A percentile compares a stretch with the other conserved stretches of the same genome.
phyloP scores from a whole-genome alignment of 352 stramenopile genomes.

The Pythium biforme region DNA sequence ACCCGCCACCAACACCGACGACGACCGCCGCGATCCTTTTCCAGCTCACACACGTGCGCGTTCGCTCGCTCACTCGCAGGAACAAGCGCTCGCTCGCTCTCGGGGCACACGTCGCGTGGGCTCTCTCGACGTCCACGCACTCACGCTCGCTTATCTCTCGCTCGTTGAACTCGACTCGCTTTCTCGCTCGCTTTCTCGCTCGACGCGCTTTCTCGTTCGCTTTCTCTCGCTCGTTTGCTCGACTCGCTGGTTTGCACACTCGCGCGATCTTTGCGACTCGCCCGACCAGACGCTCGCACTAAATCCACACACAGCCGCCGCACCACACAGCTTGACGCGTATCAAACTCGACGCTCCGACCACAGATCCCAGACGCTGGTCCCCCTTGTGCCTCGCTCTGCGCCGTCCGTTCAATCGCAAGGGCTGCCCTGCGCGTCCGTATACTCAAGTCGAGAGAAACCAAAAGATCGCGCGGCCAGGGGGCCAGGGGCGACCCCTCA shows the following conservation, averaged over 20 bases:
- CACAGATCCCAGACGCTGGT: not conserved
- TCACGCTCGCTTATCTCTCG: not conserved
- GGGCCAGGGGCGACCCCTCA: too few relatives aligned
- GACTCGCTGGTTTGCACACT: slow-evolving; percentile 11
- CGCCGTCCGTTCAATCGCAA: not conserved
- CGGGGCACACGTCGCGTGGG: not conserved
- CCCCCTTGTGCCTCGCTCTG: not conserved
- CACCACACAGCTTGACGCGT: not conserved
- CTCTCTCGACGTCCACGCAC: not conserved
- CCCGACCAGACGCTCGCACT: not conserved
- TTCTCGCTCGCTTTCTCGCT: not conserved
- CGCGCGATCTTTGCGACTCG: slow-evolving; percentile 13
- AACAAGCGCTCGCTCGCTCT: not conserved
- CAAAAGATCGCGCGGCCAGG: not conserved
- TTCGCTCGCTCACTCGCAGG: slow-evolving; percentile 9
- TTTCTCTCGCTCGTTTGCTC: slow-evolving; percentile 10
- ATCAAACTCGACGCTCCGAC: slow-evolving; percentile 1
- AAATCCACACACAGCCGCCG: not conserved
- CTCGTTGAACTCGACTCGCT: too few relatives aligned
- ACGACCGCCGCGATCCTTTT: slow-evolving; percentile 5
- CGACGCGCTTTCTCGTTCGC: not conserved
- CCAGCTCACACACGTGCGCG: not conserved
- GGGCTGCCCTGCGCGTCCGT: not conserved
- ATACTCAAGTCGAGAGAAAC: not conserved
- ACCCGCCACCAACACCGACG: slow-evolving; percentile 3